Conservation (phyloP, 2,329 filamentous ascomycete species). For the Colletotrichum horii region DNA sequence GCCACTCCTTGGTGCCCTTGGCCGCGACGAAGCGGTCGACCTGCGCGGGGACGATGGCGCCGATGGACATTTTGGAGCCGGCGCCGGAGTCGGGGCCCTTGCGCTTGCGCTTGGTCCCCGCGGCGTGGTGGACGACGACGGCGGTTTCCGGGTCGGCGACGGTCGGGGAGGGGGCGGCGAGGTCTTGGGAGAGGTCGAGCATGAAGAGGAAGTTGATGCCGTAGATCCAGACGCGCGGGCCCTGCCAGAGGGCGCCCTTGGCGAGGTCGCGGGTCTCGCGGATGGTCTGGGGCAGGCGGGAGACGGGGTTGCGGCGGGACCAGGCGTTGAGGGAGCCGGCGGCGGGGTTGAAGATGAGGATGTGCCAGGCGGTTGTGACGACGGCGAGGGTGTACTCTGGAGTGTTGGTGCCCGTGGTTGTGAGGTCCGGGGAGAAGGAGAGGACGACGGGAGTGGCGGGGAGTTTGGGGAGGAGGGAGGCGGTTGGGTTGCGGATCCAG, state of each 20-base stretch:
- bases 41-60: constrained; percentile 48
- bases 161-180: constrained; percentile 46
- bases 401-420: constrained; percentile 26
- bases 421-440: constrained; percentile 65
- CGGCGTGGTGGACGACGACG: constrained; percentile 16
- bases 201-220: constrained; percentile 88
- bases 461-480: constrained; percentile 72
- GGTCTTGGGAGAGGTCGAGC: constrained; percentile 81
- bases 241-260: constrained; percentile 86
- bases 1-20: constrained; percentile 39
- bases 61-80: constrained; percentile 55
- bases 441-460: constrained; percentile 69
- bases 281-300: constrained; percentile 76
- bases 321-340: constrained; percentile 80
- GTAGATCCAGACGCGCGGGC: constrained; percentile 82
- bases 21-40: constrained; percentile 34
- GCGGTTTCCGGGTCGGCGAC: constrained; percentile 17
- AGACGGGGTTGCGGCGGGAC: constrained; percentile 83
- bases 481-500: constrained; percentile 79
- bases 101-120: constrained; percentile 60
- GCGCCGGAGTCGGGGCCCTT: constrained; percentile 53
- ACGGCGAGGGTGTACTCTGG: constrained; percentile 56
- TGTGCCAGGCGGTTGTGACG: constrained; percentile 62
- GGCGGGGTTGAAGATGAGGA: constrained; percentile 82
- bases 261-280: constrained; percentile 77